A percentile compares a stretch with the other conserved stretches of the same genome.
phyloP scores from a whole-genome alignment of 1,284 basidiomycete species.

The Tilletia horrida region DNA sequence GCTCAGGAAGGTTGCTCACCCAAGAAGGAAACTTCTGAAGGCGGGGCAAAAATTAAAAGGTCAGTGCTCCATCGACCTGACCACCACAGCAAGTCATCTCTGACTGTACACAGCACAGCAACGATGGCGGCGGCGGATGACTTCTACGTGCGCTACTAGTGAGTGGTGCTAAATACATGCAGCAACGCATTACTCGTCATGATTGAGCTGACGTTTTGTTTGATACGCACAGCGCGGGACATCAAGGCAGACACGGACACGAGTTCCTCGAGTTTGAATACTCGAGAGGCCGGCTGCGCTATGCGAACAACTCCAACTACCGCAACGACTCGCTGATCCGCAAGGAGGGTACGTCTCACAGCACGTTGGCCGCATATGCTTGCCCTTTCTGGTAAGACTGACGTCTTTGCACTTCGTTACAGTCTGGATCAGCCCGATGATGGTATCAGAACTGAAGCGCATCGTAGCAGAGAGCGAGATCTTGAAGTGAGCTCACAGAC shows the following conservation, averaged over 20 bases:
- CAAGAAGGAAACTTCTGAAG: too few species aligned
- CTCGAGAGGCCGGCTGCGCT: conserved; percentile 87
- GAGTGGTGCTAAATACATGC: conserved; percentile 22
- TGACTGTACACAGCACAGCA: not conserved
- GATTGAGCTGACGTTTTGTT: not conserved
- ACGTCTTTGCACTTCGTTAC: conserved; percentile 20
- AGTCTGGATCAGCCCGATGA: conserved; percentile 92
- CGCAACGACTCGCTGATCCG: conserved; percentile 92
- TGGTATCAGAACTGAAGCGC: conserved; percentile 87
- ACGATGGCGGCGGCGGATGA: conserved; percentile 36
- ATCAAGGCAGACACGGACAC: conserved; percentile 53
- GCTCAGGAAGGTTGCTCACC: too few species aligned
- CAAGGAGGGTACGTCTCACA: conserved; percentile 95
- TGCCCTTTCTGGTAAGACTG: not conserved
- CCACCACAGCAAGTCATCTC: too few species aligned
- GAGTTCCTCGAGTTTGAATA: conserved; percentile 96
- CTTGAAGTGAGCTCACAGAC: conserved; percentile 68
- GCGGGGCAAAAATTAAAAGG: too few species aligned
- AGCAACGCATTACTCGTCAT: not conserved
- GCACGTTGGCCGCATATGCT: not conserved
- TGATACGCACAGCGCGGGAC: conserved; percentile 39
- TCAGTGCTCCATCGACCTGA: too few species aligned
- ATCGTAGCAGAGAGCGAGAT: conserved; percentile 95
- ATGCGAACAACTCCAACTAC: conserved; percentile 99
- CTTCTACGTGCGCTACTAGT: conserved; percentile 55